Evolutionary conservation across 2,329 filamentous ascomycete genomes (phyloP).

Genomic region (Colletotrichum sp.): DNA sequence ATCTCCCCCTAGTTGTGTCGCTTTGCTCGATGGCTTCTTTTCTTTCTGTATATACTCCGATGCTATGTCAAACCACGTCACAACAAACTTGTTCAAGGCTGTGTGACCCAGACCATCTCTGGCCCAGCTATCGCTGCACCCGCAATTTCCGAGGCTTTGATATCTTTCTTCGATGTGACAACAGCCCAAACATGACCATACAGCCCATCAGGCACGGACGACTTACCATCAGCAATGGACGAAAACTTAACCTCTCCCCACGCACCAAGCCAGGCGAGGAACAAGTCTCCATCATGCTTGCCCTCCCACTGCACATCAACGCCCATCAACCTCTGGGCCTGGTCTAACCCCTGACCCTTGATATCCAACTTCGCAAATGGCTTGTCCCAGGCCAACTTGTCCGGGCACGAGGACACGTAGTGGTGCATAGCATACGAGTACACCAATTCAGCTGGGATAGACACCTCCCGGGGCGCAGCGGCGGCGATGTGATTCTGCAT

Average conservation of each 20-base stretch:
- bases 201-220: constrained; percentile 33
- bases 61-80: background rate
- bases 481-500: constrained; percentile 41
- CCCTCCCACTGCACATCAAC: constrained; percentile 20
- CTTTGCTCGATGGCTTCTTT: background rate
- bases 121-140: constrained; percentile 36
- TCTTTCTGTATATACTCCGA: background rate
- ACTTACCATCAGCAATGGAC: constrained; percentile 25
- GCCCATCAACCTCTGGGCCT: background rate
- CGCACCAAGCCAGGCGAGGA: constrained; percentile 40
- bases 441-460: constrained; percentile 34
- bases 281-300: constrained; percentile 28
- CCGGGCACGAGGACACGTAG: constrained; percentile 32
- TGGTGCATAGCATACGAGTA: constrained; percentile 34
- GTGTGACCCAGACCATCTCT: constrained; percentile 37
- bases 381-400: background rate
- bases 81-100: background rate
- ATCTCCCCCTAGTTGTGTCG: background rate
- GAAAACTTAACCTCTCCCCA: constrained; percentile 39
- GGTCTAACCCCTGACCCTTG: background rate
- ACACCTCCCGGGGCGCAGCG: constrained; percentile 35
- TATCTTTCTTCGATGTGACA: constrained; percentile 30
- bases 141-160: constrained; percentile 23
- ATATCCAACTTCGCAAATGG: background rate
- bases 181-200: constrained; percentile 41